Evolutionary conservation across 371 early-diverging fungal species (phyloP).

Genomic region (Mycotypha africana): DNA sequence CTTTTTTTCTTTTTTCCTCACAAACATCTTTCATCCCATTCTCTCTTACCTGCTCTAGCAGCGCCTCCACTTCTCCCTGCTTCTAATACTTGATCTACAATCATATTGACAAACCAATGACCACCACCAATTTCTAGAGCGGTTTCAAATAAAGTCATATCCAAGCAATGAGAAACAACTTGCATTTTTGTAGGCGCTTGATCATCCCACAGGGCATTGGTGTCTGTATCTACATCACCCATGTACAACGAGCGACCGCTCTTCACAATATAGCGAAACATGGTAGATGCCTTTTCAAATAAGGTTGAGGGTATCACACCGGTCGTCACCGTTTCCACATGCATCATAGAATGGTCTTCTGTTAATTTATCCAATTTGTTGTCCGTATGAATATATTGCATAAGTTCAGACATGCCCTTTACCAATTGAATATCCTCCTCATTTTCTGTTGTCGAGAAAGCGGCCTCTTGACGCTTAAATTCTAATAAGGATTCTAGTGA

Average conservation of each 20-base stretch:
- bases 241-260: constrained; percentile 48
- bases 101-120: constrained; percentile 43
- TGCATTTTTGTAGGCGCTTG: constrained; percentile 13
- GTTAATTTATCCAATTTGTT: constrained; percentile 16
- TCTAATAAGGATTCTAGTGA: constrained; percentile 10
- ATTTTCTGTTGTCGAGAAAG: constrained; percentile 2
- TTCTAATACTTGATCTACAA: constrained; percentile 39
- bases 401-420: constrained; percentile 7
- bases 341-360: background rate
- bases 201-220: constrained; percentile 23
- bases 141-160: constrained; percentile 42
- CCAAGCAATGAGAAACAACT: constrained; percentile 35
- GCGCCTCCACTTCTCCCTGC: constrained; percentile 49
- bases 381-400: constrained; percentile 6
- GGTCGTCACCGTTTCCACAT: constrained; percentile 26
- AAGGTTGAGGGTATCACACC: constrained; percentile 27
- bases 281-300: constrained; percentile 31
- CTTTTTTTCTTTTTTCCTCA: too few relatives aligned
- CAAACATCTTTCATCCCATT: too few relatives aligned
- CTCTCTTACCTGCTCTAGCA: constrained; percentile 38
- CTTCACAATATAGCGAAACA: constrained; percentile 44
- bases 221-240: constrained; percentile 41
- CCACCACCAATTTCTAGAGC: constrained; percentile 41
- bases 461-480: constrained; percentile 8
- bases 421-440: background rate